phyloP scores from a whole-genome alignment of 371 early-diverging fungal species.

The Mucor velutinosus region DNA sequence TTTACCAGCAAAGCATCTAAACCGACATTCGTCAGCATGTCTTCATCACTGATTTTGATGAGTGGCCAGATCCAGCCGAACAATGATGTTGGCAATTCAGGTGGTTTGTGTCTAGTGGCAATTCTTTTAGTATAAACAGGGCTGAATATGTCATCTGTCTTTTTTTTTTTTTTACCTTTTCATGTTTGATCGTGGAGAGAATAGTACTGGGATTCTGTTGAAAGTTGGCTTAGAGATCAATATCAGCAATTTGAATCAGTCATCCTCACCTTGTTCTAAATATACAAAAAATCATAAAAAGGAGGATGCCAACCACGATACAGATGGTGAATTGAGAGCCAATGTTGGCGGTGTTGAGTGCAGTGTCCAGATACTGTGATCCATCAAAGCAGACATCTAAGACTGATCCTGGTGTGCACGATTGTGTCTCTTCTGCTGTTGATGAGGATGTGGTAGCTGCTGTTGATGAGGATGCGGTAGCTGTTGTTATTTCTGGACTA shows the following conservation, averaged over 20 bases:
- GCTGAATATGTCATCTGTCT: not conserved
- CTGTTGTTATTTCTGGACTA: not conserved
- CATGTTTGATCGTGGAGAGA: slow-evolving; percentile 61
- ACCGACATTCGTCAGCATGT: slow-evolving; percentile 61
- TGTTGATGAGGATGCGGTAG: not conserved
- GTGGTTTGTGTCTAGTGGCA: slow-evolving; percentile 53
- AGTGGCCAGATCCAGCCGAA: slow-evolving; percentile 68
- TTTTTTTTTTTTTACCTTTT: slow-evolving; percentile 40
- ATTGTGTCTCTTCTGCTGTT: not conserved
- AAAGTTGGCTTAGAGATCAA: not conserved
- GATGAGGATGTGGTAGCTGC: not conserved
- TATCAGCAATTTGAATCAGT: not conserved
- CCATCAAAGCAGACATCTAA: not conserved
- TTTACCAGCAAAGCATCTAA: slow-evolving; percentile 68
- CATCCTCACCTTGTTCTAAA: slow-evolving; percentile 47
- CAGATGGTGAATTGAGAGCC: slow-evolving; percentile 49
- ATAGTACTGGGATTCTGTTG: slow-evolving; percentile 49
- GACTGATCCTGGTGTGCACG: not conserved
- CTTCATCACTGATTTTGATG: slow-evolving; percentile 49
- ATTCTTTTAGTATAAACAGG: not conserved
- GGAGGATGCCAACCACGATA: slow-evolving; percentile 37
- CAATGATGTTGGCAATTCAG: slow-evolving; percentile 50
- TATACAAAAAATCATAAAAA: slow-evolving; percentile 56
- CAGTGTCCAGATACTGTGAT: not conserved
- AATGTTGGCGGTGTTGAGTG: slow-evolving; percentile 8